Conservation (phyloP, 768 basidiomycete genomes). For the Epithele typhae region DNA sequence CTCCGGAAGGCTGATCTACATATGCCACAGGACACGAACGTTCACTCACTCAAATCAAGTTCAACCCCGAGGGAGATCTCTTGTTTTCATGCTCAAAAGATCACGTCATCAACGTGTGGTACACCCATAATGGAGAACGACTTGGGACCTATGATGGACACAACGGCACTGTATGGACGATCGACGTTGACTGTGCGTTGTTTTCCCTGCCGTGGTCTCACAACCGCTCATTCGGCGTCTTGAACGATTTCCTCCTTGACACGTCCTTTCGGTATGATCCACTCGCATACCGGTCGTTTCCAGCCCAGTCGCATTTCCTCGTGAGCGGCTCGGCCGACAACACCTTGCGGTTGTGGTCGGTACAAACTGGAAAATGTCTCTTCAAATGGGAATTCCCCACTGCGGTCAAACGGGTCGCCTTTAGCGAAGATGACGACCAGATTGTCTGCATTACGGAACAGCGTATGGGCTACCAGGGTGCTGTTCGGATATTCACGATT, state of each 20-base stretch:
- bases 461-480: slow-evolving; percentile 89
- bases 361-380: slow-evolving; percentile 86
- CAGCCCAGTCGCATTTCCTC: slow-evolving; percentile 81
- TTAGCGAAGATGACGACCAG: slow-evolving; percentile 79
- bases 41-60: slow-evolving; percentile 95
- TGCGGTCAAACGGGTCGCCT: slow-evolving; percentile 93
- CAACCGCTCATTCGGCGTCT: background rate
- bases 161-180: slow-evolving; percentile 96
- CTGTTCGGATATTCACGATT: slow-evolving; percentile 86
- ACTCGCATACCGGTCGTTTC: background rate
- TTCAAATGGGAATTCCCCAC: slow-evolving; percentile 98
- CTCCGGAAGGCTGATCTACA: background rate
- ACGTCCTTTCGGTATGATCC: background rate
- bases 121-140: slow-evolving; percentile 93
- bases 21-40: slow-evolving; percentile 81
- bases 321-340: slow-evolving; percentile 95
- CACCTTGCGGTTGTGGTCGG: slow-evolving; percentile 84
- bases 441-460: slow-evolving; percentile 96
- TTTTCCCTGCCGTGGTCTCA: background rate
- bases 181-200: slow-evolving; percentile 87
- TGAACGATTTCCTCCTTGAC: background rate
- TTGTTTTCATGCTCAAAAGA: slow-evolving; percentile 97
- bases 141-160: slow-evolving; percentile 95
- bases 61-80: slow-evolving; percentile 94
- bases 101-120: slow-evolving; percentile 94